These are phyloP conservation scores for Aspergillus sp. DNA, from an alignment of 2,329 filamentous ascomycete species.

Conservation along the genomic window DNA sequence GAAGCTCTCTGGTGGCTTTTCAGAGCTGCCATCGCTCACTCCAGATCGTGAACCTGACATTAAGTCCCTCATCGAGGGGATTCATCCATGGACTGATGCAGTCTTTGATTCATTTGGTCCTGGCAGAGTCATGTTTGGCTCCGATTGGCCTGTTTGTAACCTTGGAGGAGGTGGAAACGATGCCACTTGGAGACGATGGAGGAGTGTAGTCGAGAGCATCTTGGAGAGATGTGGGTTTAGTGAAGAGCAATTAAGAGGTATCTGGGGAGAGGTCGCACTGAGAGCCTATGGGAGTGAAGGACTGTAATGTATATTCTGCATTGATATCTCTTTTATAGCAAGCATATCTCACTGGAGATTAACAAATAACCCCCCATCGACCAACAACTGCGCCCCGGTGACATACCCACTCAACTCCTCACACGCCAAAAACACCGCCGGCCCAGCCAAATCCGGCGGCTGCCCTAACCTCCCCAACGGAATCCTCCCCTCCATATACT, in stretches of 20 bases:
- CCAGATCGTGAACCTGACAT: constrained; percentile 13
- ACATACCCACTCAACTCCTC: constrained; percentile 74
- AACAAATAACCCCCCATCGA: constrained; percentile 84
- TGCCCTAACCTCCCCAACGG: constrained; percentile 68
- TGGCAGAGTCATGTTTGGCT: constrained; percentile 75
- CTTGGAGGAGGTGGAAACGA: constrained; percentile 51
- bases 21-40: constrained; percentile 58
- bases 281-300: constrained; percentile 54
- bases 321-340: not conserved
- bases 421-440: constrained; percentile 76
- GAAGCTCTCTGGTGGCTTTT: constrained; percentile 84
- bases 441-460: constrained; percentile 69
- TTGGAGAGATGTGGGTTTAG: constrained; percentile 48
- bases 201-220: constrained; percentile 59
- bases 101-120: constrained; percentile 67
- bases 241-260: constrained; percentile 54
- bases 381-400: constrained; percentile 73
- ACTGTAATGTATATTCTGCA: not conserved
- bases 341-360: constrained; percentile 61
- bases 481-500: constrained; percentile 75
- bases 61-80: constrained; percentile 45
- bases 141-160: constrained; percentile 90
- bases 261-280: constrained; percentile 68
- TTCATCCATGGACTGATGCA: constrained; percentile 65
- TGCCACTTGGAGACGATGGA: constrained; percentile 70